phyloP scores from a whole-genome alignment of 208 protist species.

The Acanthamoeba polyphaga region DNA sequence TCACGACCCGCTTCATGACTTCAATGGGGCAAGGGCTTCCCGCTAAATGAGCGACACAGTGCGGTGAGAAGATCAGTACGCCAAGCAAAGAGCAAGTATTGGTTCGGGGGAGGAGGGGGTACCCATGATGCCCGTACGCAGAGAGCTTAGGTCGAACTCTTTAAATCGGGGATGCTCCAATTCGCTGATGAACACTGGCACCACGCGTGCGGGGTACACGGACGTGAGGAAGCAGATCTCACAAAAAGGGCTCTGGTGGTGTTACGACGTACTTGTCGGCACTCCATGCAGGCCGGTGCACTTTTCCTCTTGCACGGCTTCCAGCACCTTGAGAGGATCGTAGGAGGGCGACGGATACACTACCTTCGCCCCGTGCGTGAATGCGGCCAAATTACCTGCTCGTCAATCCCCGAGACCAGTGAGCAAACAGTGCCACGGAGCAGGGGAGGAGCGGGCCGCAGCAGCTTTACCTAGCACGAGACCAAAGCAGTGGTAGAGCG shows the following conservation, averaged over 20 bases:
- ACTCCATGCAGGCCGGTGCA: conserved; percentile 89
- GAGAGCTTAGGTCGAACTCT: conserved; percentile 78
- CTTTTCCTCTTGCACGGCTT: conserved; percentile 78
- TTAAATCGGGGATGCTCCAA: conserved; percentile 84
- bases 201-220: background rate
- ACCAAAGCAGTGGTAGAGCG: conserved; percentile 91
- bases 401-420: background rate
- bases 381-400: conserved; percentile 78
- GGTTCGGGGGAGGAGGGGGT: background rate
- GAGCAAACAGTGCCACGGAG: background rate
- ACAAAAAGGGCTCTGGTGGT: background rate
- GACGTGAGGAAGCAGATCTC: background rate
- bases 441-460: background rate
- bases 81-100: background rate
- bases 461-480: conserved; percentile 84
- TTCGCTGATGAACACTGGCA: conserved; percentile 86
- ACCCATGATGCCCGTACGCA: conserved; percentile 90
- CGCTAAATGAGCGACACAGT: background rate
- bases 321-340: conserved; percentile 78
- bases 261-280: conserved; percentile 82
- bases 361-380: conserved; percentile 82
- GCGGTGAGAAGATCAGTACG: background rate
- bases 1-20: conserved; percentile 84
- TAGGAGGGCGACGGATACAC: conserved; percentile 87
- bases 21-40: conserved; percentile 86